Evolutionary conservation across 2,329 filamentous ascomycete species (phyloP).

Genomic region (Dactylonectria macrodidyma): DNA sequence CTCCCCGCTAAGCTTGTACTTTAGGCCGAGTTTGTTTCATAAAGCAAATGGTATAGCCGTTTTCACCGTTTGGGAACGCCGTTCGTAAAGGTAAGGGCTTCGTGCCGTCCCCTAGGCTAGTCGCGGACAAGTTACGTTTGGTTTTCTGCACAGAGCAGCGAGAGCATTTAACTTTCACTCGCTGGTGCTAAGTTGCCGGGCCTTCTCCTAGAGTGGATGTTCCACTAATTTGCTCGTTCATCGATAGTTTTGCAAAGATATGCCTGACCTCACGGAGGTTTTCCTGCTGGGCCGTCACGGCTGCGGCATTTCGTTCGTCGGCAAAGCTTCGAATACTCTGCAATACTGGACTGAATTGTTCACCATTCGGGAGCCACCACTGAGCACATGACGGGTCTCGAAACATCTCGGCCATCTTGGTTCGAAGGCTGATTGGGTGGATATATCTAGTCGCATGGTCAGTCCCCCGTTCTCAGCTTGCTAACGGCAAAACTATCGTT

Average conservation of each 20-base stretch:
- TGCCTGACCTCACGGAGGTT: conserved; percentile 82
- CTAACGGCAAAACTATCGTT: conserved; percentile 4
- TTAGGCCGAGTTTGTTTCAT: background rate
- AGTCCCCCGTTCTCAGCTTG: conserved; percentile 10
- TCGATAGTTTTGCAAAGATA: conserved; percentile 75
- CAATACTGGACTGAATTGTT: conserved; percentile 81
- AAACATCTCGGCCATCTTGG: conserved; percentile 83
- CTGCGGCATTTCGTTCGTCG: conserved; percentile 78
- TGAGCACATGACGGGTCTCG: conserved; percentile 77
- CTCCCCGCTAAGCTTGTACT: background rate
- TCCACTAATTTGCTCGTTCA: conserved; percentile 44
- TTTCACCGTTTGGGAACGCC: background rate
- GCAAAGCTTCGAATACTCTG: conserved; percentile 86
- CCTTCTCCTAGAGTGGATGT: conserved; percentile 10
- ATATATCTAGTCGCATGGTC: conserved; percentile 76
- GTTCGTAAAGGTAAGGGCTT: no score
- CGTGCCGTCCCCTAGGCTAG: background rate
- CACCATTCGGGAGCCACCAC: conserved; percentile 93
- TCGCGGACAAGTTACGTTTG: conserved; percentile 13
- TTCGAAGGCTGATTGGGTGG: conserved; percentile 81
- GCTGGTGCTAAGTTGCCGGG: background rate
- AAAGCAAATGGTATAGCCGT: background rate
- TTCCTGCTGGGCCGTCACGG: conserved; percentile 70
- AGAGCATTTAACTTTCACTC: background rate
- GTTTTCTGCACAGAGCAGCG: conserved; percentile 18